phyloP scores from a whole-genome alignment of 352 stramenopile genomes.

The Phytophthora tentaculata region DNA sequence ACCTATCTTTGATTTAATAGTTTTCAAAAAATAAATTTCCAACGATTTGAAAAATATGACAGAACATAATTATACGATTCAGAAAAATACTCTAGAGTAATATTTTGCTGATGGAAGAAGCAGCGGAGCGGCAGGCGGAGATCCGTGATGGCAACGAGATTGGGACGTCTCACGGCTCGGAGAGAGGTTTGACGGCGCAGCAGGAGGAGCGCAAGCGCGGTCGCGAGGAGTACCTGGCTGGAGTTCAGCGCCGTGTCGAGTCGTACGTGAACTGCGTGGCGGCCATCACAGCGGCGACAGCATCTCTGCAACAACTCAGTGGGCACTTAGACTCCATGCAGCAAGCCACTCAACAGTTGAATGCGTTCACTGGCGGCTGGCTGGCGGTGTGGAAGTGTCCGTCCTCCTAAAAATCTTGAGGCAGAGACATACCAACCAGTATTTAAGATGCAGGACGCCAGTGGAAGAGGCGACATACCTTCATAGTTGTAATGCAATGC shows the following conservation, averaged over 20 bases:
- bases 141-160: slow-evolving; percentile 8
- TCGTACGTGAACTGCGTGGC: slow-evolving; percentile 69
- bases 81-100: too few relatives aligned
- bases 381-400: slow-evolving; percentile 75
- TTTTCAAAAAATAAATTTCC: too few relatives aligned
- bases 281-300: slow-evolving; percentile 56
- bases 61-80: too few relatives aligned
- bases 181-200: slow-evolving; percentile 11
- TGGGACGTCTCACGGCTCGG: slow-evolving; percentile 13
- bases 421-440: slow-evolving; percentile 14
- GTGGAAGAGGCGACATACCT: neutral
- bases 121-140: slow-evolving; percentile 4
- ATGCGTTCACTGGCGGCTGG: slow-evolving; percentile 76
- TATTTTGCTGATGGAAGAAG: slow-evolving; percentile 17
- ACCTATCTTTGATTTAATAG: too few relatives aligned
- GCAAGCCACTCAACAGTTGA: slow-evolving; percentile 69
- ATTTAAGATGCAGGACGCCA: slow-evolving; percentile 25
- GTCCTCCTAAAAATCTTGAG: slow-evolving; percentile 20
- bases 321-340: slow-evolving; percentile 69
- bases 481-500: slow-evolving; percentile 16
- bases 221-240: slow-evolving; percentile 51
- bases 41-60: too few relatives aligned
- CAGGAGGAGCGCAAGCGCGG: slow-evolving; percentile 26
- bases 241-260: slow-evolving; percentile 58
- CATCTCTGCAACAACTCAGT: slow-evolving; percentile 73